Percentiles rank a stretch among this genome's conserved stretches.
Evolutionary conservation across 2,329 filamentous ascomycete species (phyloP).

Genomic region (Cercospora canescens): DNA sequence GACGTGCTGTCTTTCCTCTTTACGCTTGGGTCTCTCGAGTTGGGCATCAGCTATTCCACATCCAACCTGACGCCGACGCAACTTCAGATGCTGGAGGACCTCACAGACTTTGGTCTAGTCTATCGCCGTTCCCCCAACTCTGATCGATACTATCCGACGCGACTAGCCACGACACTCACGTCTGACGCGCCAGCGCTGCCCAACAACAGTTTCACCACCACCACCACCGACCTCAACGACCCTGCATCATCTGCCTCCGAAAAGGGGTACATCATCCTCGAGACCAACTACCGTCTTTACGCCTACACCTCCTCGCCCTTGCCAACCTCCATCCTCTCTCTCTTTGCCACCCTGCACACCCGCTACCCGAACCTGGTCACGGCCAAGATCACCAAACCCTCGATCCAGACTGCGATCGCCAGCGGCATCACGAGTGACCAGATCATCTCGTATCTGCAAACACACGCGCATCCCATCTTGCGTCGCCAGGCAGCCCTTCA

Average conservation of each 20-base stretch:
- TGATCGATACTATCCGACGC: slow-evolving; percentile 77
- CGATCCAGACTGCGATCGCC: slow-evolving; percentile 81
- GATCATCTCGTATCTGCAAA: slow-evolving; percentile 88
- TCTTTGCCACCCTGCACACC: slow-evolving; percentile 85
- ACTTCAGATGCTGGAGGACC: slow-evolving; percentile 82
- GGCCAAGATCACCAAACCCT: slow-evolving; percentile 84
- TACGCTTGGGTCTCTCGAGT: slow-evolving; percentile 87
- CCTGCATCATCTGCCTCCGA: slow-evolving; percentile 42
- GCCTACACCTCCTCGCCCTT: slow-evolving; percentile 93
- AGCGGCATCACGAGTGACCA: slow-evolving; percentile 93
- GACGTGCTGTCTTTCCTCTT: slow-evolving; percentile 97
- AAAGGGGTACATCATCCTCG: slow-evolving; percentile 88
- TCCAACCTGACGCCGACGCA: slow-evolving; percentile 79
- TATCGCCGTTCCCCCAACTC: slow-evolving; percentile 57
- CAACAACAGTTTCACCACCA: slow-evolving; percentile 66
- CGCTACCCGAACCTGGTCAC: slow-evolving; percentile 94
- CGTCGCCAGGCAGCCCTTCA: slow-evolving; percentile 55
- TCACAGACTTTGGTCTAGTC: slow-evolving; percentile 90
- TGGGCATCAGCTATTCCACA: slow-evolving; percentile 88
- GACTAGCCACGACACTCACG: slow-evolving; percentile 90
- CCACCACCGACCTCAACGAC: slow-evolving; percentile 44
- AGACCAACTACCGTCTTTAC: slow-evolving; percentile 97
- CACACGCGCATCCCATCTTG: slow-evolving; percentile 95
- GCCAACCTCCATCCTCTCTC: slow-evolving; percentile 88
- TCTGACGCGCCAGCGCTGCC: slow-evolving; percentile 72